phyloP scores from a whole-genome alignment of 73 alveolate genomes.

The Effrenium voratum region DNA sequence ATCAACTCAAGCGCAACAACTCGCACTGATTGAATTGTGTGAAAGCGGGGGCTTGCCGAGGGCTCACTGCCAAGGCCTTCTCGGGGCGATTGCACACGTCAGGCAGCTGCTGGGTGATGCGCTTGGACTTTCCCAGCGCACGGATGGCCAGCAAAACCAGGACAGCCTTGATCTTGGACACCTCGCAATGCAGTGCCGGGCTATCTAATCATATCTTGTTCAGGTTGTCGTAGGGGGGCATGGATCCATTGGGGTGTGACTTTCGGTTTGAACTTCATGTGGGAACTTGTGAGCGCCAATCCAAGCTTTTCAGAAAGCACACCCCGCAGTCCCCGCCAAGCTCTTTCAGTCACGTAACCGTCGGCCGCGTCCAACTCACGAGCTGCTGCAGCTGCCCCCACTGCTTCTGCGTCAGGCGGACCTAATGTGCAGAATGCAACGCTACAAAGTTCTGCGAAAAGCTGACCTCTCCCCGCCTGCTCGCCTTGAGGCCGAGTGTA shows the following conservation, averaged over 20 bases:
- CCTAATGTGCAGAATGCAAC: not conserved
- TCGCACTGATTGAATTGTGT: not conserved
- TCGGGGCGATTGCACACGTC: slow-evolving; percentile 37
- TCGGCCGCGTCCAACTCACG: slow-evolving; percentile 38
- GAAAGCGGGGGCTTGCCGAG: no score
- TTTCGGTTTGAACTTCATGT: no score
- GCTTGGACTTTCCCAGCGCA: slow-evolving; percentile 68
- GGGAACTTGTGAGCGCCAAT: no score
- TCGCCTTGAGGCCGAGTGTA: slow-evolving; percentile 48
- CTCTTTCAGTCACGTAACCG: not conserved
- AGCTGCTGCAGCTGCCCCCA: slow-evolving; percentile 44
- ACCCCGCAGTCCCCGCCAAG: not conserved
- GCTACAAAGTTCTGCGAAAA: not conserved
- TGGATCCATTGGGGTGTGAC: no score
- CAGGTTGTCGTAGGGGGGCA: no score
- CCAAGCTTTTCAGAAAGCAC: no score
- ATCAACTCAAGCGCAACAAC: not conserved
- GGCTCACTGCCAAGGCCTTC: slow-evolving; percentile 1
- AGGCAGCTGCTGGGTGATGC: slow-evolving; percentile 78
- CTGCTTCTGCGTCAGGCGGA: slow-evolving; percentile 3
- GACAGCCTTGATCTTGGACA: slow-evolving; percentile 33
- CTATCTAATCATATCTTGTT: no score
- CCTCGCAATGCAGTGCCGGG: no score
- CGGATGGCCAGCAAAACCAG: slow-evolving; percentile 82
- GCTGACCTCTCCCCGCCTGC: not conserved